Evolutionary conservation across 441 rosid genomes (phyloP), one percentile per base, ranked within the genome.

Genomic region (Mallotus repandus): DNA sequence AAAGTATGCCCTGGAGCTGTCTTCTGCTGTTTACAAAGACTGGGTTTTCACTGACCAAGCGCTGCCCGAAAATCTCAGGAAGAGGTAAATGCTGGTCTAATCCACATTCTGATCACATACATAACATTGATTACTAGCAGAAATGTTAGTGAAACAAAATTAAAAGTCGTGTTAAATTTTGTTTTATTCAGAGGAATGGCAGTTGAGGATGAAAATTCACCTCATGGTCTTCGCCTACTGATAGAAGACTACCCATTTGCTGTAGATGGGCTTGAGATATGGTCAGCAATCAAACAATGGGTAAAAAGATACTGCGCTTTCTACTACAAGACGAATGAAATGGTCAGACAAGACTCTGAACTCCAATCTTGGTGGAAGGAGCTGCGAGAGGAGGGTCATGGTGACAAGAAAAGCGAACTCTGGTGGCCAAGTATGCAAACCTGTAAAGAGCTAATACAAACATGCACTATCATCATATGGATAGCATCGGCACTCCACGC

Each of bases 1-100:
- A 53, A 86, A 83, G 46, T 93, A 91, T 79, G 83, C 92, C 12
- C 62, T 93, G 92, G 97, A 93, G 77, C 66, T 93, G 84, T 88
- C 97, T 64, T 89, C 98, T 13, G 73, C 38, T 0, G 57, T 89
- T 56, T 93, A 91, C 73, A 89, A 87, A 81, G 63, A 74, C 68
- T 93, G 97, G 97, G 77, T 76, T 35, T 88, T 93, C 73, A 86
- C 90, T 5, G 88, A 89, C 66, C 96, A 93, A 82, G 91, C 96
- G 2, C 89, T 93, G 15, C 97, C 97, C 7, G 68, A 77, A 56
- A 94, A 93, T 71, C 97, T 93, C 59, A 89, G 86, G 81, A 89
- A 87, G 74, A 79, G 97, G 97, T 91, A 80, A 76, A 49, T 69
- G 11, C 58, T 22, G n/a, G 2, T 54, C 7, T 15, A 21, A 48